Evolutionary conservation across 176 grass and related monocot species (phyloP).

Genomic region (Triticum monococcum): DNA sequence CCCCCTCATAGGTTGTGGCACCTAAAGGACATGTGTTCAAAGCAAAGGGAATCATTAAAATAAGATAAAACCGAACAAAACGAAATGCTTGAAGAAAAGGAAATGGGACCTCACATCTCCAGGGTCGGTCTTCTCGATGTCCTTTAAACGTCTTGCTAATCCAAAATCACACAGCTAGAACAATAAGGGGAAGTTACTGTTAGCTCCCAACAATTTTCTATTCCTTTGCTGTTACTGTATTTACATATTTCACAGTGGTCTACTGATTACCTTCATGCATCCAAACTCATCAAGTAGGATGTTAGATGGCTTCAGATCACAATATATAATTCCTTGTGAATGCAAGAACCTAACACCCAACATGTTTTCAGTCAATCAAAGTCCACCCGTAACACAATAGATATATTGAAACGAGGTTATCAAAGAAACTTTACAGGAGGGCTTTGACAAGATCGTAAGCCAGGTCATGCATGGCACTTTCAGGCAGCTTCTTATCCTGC

Average conservation of each 20-base stretch:
- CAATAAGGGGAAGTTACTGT: constrained; percentile 14
- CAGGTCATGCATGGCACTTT: constrained; percentile 90
- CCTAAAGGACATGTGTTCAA: constrained; percentile 43
- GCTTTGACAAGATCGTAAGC: constrained; percentile 82
- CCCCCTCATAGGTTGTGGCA: constrained; percentile 81
- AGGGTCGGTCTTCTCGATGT: constrained; percentile 65
- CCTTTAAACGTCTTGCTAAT: constrained; percentile 84
- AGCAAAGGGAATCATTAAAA: constrained; percentile 8
- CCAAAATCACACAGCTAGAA: constrained; percentile 94
- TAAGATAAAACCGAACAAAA: constrained; percentile 21
- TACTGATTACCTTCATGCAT: constrained; percentile 80
- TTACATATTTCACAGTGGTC: constrained; percentile 3
- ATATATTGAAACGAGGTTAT: constrained; percentile 24
- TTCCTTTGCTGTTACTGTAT: constrained; percentile 11
- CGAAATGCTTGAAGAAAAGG: background rate
- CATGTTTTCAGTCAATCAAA: constrained; percentile 28
- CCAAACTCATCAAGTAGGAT: constrained; percentile 95
- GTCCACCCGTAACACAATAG: constrained; percentile 10
- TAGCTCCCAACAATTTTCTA: constrained; percentile 11
- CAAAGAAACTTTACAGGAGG: constrained; percentile 72
- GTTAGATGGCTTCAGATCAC: constrained; percentile 98
- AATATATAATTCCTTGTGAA: constrained; percentile 97
- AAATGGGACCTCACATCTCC: constrained; percentile 50
- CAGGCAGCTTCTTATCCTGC: constrained; percentile 84
- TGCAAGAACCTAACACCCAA: constrained; percentile 80